Base-by-base conservation (phyloP, 345 rosid genomes). In the Adansonia digitata region DNA sequence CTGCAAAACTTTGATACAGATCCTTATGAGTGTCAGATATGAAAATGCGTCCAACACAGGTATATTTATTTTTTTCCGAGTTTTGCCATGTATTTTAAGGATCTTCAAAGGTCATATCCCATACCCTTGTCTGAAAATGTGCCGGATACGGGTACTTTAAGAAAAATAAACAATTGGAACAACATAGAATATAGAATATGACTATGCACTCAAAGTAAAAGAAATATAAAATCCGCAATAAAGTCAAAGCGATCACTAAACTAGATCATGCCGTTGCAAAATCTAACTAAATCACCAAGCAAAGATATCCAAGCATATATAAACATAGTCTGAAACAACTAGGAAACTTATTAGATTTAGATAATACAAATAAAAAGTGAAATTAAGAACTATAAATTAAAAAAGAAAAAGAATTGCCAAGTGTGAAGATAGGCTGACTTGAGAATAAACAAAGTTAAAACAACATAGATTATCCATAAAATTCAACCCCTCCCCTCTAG, bases 391-490 rank as follows among this genome's bases (percentile, higher is more conserved):
- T 31, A 31, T 3, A 31, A 31, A 31, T 31, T 31, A n/a, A n/a
- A n/a, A n/a, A n/a, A 31, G 34, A 31, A 31, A 31, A 31, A 31
- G 34, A 31, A 31, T 31, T 31, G 34, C 34, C 34, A 31, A 59
- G 22, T 31, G 39, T 22, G 31, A 10, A 69, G 13, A n/a, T 63
- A 40, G 17, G 35, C 61, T 81, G 72, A 84, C 87, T 82, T 77
- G 83, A 69, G 84, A 79, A 76, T 22, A 81, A 17, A 77, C 49
- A 59, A 80, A 81, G 73, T 69, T 70, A 80, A 84, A 84, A 81
- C 87, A 84, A 74, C 85, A 84, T 42, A 84, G 62, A 56, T 79
- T 74, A 59, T 52, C 85, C 85, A 84, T 81, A 64, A 29, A 77
- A 77, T 74, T 79, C 70, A 63, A 29, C 72, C 34, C n/a, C n/a